These are phyloP conservation scores for Oehlia diaphana DNA, from an alignment of 192 early-diverging fungal species.

Conservation along the genomic window DNA sequence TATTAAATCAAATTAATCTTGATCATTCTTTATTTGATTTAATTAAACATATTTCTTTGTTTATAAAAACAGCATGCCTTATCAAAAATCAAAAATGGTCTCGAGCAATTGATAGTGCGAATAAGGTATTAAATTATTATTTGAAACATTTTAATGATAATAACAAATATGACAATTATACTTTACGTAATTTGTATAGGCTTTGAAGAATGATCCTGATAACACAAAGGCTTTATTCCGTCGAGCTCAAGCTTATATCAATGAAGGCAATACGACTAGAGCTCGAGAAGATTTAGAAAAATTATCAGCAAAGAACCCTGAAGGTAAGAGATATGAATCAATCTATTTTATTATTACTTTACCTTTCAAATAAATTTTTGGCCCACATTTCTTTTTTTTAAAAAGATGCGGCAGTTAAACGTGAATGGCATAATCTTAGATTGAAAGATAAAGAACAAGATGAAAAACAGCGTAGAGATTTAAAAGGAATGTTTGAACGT, in stretches of 20 bases:
- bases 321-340: slow-evolving; percentile 6
- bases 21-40: background rate
- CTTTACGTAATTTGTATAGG: background rate
- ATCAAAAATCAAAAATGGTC: slow-evolving; percentile 38
- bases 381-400: background rate
- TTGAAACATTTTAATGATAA: background rate
- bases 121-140: slow-evolving; percentile 6
- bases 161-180: no score
- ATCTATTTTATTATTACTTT: background rate
- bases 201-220: slow-evolving; percentile 40
- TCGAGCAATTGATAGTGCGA: slow-evolving; percentile 40
- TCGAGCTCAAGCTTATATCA: slow-evolving; percentile 45
- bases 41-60: background rate
- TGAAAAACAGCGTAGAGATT: slow-evolving; percentile 39
- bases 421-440: slow-evolving; percentile 37
- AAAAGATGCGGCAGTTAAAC: slow-evolving; percentile 40
- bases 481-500: slow-evolving; percentile 43
- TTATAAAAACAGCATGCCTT: slow-evolving; percentile 35
- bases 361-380: background rate
- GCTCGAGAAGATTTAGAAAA: slow-evolving; percentile 39
- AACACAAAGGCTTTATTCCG: slow-evolving; percentile 46
- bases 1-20: background rate
- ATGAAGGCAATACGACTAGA: slow-evolving; percentile 40
- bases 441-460: slow-evolving; percentile 40
- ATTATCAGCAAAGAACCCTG: slow-evolving; percentile 34